Percentiles rank a stretch among this genome's conserved stretches.
phyloP scores from a whole-genome alignment of 495 filamentous ascomycete species.

The Aspergillus affinis region DNA sequence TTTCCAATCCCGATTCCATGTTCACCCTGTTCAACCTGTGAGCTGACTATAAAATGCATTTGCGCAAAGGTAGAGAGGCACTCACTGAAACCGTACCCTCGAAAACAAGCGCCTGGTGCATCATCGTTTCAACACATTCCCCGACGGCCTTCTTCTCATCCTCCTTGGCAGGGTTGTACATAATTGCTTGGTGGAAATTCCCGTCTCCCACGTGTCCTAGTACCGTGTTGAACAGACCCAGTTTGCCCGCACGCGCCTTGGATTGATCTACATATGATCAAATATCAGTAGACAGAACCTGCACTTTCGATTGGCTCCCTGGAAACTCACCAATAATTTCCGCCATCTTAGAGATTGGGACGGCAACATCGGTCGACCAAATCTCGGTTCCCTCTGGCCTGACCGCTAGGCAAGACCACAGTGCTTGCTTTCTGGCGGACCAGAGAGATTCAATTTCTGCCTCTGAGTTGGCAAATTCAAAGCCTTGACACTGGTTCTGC shows the following conservation, averaged over 20 bases:
- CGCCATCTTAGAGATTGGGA: constrained; percentile 75
- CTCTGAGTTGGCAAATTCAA: constrained; percentile 70
- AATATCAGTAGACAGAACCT: constrained; percentile 30
- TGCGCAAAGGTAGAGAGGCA: background rate
- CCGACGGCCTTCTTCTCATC: constrained; percentile 58
- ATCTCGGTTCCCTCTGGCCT: constrained; percentile 54
- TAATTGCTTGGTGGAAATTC: constrained; percentile 85
- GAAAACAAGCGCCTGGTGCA: constrained; percentile 79
- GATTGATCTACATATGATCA: constrained; percentile 56
- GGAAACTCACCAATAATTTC: constrained; percentile 64
- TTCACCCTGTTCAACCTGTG: constrained; percentile 52
- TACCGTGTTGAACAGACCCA: constrained; percentile 77
- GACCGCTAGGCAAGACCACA: constrained; percentile 56
- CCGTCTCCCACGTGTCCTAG: constrained; percentile 83
- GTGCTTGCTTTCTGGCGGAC: constrained; percentile 78
- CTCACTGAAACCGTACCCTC: constrained; percentile 62
- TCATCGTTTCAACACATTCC: constrained; percentile 78
- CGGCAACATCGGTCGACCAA: constrained; percentile 81
- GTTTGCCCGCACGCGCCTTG: constrained; percentile 76
- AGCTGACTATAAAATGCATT: background rate
- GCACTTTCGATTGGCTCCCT: background rate
- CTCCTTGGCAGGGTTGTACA: constrained; percentile 65
- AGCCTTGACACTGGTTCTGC: constrained; percentile 28
- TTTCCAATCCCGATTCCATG: constrained; percentile 84
- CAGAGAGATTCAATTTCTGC: constrained; percentile 72